Evolutionary conservation across 2,329 filamentous ascomycete genomes (phyloP).

Genomic region (Aspergillus sp.): DNA sequence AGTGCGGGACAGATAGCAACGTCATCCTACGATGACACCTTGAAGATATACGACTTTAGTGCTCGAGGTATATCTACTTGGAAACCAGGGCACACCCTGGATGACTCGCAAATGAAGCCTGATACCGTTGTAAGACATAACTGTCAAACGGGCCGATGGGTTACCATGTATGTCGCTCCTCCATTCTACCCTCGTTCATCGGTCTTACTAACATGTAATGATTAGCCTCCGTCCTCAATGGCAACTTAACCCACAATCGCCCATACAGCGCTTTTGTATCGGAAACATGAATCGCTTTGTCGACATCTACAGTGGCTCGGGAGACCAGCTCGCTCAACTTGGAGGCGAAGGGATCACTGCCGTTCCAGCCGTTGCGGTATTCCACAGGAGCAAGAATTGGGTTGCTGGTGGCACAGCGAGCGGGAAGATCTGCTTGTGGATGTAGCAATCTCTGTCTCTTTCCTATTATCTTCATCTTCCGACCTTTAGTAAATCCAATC

Average conservation of each 20-base stretch:
- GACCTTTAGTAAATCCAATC: too few relatives aligned
- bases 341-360: constrained; percentile 90
- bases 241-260: constrained; percentile 78
- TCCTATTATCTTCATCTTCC: neutral
- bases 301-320: constrained; percentile 81
- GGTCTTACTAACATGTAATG: neutral
- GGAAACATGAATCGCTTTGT: constrained; percentile 99
- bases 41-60: constrained; percentile 86
- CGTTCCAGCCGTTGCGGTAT: constrained; percentile 88
- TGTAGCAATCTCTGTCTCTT: constrained; percentile 51
- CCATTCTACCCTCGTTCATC: neutral
- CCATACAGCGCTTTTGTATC: constrained; percentile 85
- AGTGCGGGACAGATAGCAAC: constrained; percentile 84
- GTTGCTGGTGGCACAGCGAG: constrained; percentile 89
- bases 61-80: constrained; percentile 61
- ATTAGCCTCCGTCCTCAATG: constrained; percentile 79
- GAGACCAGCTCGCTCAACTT: constrained; percentile 86
- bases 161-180: constrained; percentile 68
- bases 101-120: constrained; percentile 69
- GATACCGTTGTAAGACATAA: constrained; percentile 76
- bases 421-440: constrained; percentile 91
- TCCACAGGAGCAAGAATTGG: constrained; percentile 88
- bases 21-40: constrained; percentile 89
- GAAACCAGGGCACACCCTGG: constrained; percentile 62
- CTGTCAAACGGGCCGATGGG: constrained; percentile 94